Evolutionary conservation across 2,329 filamentous ascomycete genomes (phyloP).

Genomic region (Alternaria dauci): DNA sequence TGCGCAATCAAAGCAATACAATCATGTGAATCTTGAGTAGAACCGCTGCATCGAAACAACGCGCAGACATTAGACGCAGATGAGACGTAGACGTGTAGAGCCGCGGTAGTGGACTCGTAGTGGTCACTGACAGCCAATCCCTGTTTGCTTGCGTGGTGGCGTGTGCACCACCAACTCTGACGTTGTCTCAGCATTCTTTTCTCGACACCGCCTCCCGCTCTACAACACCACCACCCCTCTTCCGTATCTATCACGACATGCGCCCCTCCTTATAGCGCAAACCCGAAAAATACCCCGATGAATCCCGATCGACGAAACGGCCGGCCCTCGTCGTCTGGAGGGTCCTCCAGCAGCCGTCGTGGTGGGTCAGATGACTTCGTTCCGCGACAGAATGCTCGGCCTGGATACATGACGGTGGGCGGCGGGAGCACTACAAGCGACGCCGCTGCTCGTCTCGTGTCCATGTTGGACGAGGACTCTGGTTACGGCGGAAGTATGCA

Average conservation of each 20-base stretch:
- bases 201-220: conserved; percentile 19
- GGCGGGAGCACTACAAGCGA: conserved; percentile 77
- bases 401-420: conserved; percentile 88
- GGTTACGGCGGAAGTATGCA: conserved; percentile 86
- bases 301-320: conserved; percentile 37
- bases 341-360: conserved; percentile 39
- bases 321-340: conserved; percentile 34
- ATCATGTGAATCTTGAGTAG: neutral
- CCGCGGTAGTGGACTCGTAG: conserved; percentile 9
- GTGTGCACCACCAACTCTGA: conserved; percentile 26
- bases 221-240: conserved; percentile 14
- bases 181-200: conserved; percentile 24
- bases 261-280: conserved; percentile 27
- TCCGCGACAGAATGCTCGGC: conserved; percentile 49
- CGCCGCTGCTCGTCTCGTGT: conserved; percentile 81
- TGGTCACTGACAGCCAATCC: conserved; percentile 17
- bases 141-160: conserved; percentile 18
- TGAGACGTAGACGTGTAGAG: conserved; percentile 1
- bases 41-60: neutral
- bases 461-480: conserved; percentile 85
- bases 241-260: conserved; percentile 41
- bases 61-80: neutral
- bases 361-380: conserved; percentile 34
- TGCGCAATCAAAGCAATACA: neutral
- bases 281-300: conserved; percentile 34